Conservation (phyloP, 2,329 filamentous ascomycete species). For the Hypoxylon rubiginosum region DNA sequence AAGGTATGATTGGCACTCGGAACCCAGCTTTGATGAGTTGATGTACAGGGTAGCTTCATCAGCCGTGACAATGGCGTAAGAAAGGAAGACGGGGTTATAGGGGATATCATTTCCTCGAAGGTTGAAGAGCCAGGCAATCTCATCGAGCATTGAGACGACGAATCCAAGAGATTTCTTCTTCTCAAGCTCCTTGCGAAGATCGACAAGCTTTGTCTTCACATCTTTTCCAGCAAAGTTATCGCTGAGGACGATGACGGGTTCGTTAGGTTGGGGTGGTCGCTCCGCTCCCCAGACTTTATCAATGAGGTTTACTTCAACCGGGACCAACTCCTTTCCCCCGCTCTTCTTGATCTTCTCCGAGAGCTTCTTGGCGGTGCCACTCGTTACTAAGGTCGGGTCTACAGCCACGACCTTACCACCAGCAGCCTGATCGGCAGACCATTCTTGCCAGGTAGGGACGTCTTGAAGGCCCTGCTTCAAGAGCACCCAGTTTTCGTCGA, state of each 20-base stretch:
- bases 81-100: slow-evolving; percentile 99
- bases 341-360: slow-evolving; percentile 88
- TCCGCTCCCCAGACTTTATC: slow-evolving; percentile 87
- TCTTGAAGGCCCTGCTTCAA: slow-evolving; percentile 94
- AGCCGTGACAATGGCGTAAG: slow-evolving; percentile 89
- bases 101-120: slow-evolving; percentile 94
- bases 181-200: slow-evolving; percentile 89
- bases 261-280: slow-evolving; percentile 79
- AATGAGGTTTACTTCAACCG: slow-evolving; percentile 86
- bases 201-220: slow-evolving; percentile 84
- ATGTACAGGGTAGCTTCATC: slow-evolving; percentile 85
- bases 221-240: slow-evolving; percentile 84
- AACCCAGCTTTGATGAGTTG: slow-evolving; percentile 81
- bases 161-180: slow-evolving; percentile 92
- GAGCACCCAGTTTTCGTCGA: slow-evolving; percentile 91
- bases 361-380: slow-evolving; percentile 73
- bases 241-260: slow-evolving; percentile 79
- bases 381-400: slow-evolving; percentile 88
- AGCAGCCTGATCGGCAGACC: slow-evolving; percentile 88
- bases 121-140: slow-evolving; percentile 99
- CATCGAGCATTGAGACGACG: slow-evolving; percentile 94
- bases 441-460: slow-evolving; percentile 97
- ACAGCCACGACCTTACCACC: slow-evolving; percentile 91
- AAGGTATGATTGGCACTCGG: slow-evolving; percentile 78
- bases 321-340: slow-evolving; percentile 81